A percentile compares a stretch with the other conserved stretches of the same genome.
Evolutionary conservation across 768 basidiomycete genomes (phyloP).

Genomic region (Suillus tomentosus): DNA sequence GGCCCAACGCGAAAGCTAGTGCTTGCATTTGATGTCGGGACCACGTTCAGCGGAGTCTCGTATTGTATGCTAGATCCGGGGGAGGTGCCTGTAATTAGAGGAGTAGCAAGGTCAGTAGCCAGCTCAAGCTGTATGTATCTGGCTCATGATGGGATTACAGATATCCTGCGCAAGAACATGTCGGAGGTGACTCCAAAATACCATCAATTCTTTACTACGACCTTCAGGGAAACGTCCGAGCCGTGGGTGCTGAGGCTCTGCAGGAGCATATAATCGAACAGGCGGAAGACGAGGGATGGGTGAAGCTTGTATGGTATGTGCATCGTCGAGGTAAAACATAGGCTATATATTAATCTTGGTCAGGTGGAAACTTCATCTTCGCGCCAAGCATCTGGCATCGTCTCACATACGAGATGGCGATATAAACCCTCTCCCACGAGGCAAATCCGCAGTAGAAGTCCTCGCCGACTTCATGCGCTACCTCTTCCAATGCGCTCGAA

Average conservation of each 20-base stretch:
- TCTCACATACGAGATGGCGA: constrained; percentile 26
- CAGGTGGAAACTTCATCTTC: constrained; percentile 41
- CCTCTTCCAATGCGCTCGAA: constrained; percentile 25
- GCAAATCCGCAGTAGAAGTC: constrained; percentile 23
- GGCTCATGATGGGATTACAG: constrained; percentile 24
- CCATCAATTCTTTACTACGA: constrained; percentile 53
- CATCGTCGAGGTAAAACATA: not conserved
- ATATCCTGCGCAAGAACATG: constrained; percentile 48
- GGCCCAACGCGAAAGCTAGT: constrained; percentile 44
- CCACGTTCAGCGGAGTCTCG: constrained; percentile 44
- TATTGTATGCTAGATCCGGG: constrained; percentile 40
- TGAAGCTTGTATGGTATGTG: constrained; percentile 43
- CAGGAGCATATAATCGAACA: constrained; percentile 36
- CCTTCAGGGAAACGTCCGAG: constrained; percentile 37
- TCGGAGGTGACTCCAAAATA: constrained; percentile 50
- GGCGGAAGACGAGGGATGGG: constrained; percentile 40
- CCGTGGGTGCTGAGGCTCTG: constrained; percentile 46
- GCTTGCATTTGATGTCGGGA: constrained; percentile 46
- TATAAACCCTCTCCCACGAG: constrained; percentile 26
- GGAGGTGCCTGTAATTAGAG: constrained; percentile 30
- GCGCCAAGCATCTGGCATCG: constrained; percentile 26
- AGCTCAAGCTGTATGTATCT: not conserved
- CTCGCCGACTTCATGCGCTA: constrained; percentile 32
- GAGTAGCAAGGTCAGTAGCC: constrained; percentile 28
- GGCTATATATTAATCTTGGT: not conserved